Evolutionary conservation across 1,284 basidiomycete species (phyloP).

Genomic region (Somion occarium): DNA sequence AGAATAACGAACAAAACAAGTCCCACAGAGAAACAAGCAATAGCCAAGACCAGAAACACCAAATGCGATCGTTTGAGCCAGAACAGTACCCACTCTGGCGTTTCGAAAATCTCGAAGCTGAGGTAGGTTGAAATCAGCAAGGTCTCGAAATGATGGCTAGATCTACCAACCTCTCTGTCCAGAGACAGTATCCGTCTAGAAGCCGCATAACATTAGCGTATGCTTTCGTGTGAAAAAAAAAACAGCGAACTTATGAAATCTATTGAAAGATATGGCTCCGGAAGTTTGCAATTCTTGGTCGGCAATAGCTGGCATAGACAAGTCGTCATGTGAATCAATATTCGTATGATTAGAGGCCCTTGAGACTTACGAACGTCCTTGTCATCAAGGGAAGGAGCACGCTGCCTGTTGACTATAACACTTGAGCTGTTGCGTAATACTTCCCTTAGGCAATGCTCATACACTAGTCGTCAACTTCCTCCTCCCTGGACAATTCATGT

Average conservation of each 20-base stretch:
- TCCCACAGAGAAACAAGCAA: constrained; percentile 60
- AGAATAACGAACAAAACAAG: constrained; percentile 58
- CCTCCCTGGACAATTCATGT: not conserved
- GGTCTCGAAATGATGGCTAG: no score
- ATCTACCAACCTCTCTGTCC: no score
- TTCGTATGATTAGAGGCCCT: not conserved
- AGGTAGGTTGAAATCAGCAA: no score
- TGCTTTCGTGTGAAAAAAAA: no score
- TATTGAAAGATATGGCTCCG: not conserved
- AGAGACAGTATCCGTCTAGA: no score
- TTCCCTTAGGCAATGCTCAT: not conserved
- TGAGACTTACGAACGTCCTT: not conserved
- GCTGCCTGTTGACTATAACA: no score
- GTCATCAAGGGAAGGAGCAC: not conserved
- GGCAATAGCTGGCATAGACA: not conserved
- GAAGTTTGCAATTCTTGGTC: not conserved
- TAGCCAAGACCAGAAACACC: constrained; percentile 61
- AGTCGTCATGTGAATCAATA: no score
- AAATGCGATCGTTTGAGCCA: constrained; percentile 71
- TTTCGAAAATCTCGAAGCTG: not conserved
- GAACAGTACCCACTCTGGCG: constrained; percentile 65
- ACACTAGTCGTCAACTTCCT: not conserved
- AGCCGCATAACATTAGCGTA: no score
- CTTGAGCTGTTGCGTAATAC: no score
- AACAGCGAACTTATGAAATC: not conserved